Base-by-base conservation (phyloP, 2,329 filamentous ascomycete genomes). In the Neopestalotiopsis rosae region DNA sequence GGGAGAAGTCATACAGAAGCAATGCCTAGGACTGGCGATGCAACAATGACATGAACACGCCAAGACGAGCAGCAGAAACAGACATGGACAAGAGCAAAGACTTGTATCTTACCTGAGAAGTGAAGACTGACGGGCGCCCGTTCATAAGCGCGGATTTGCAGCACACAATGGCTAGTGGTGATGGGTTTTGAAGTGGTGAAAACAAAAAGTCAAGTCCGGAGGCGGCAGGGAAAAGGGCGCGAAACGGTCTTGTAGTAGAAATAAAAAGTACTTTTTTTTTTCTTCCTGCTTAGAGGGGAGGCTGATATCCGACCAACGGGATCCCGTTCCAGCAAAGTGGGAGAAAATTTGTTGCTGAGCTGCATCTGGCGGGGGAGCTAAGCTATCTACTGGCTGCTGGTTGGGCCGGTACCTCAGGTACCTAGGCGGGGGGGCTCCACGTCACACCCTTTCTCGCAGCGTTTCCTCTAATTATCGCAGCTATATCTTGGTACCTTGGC, bases 81-180 rank as follows among this genome's bases (percentile, higher is more conserved):
- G 24, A 28, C 24, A 28, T 28, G 75, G 67, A 61, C 64, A 52
- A 42, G 10, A 52, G 45, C 17, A 14, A 52, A 20, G 5, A 69
- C 66, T 38, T 61, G 63, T 64, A 49, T 82, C 87, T 72, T 91
- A 94, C 92, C 90, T 95, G 92, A 84, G 92, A 95, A 85, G 92
- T 95, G 87, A 94, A 95, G 83, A 91, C 88, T 83, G 92, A 94
- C 85, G 89, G 87, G 88, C 91, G 91, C 87, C 91, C 91, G 91
- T 91, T 92, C 92, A 94, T 94, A 92, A 91, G 91, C 87, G 90
- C 91, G 86, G 87, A 83, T 87, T 82, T 76, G 42, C 69, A 59
- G 57, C 59, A 40, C 32, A 62, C 28, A 40, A 62, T 62, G 45
- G 17, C 20, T 49, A 71, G 30, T 67, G 71, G 72, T 70, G 71